These are phyloP conservation scores for Phytophthora pluvialis DNA, from an alignment of 352 stramenopile species.

Conservation along the genomic window DNA sequence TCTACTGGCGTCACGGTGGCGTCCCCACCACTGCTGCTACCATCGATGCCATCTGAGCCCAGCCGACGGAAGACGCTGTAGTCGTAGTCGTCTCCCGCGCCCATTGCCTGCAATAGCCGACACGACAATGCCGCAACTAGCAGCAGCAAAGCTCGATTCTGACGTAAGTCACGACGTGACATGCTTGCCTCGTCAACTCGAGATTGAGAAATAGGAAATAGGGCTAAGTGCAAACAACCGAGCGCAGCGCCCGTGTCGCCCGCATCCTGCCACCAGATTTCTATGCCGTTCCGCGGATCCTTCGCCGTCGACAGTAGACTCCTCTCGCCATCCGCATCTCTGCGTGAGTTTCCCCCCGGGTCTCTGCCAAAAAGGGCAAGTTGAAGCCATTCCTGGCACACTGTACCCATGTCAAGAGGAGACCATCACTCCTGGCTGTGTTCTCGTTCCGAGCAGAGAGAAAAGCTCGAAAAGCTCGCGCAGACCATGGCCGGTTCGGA, in stretches of 20 bases:
- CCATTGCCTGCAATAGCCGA: slow-evolving; percentile 4
- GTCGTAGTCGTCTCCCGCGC: slow-evolving; percentile 3
- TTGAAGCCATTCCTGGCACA: slow-evolving; percentile 15
- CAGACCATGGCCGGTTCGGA: slow-evolving; percentile 14
- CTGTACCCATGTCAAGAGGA: slow-evolving; percentile 8
- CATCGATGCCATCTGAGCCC: neutral
- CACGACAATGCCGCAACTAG: slow-evolving; percentile 16
- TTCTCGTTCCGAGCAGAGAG: slow-evolving; percentile 3
- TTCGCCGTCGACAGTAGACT: slow-evolving; percentile 12
- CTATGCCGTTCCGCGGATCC: slow-evolving; percentile 27
- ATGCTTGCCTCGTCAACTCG: slow-evolving; percentile 14
- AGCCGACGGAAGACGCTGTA: slow-evolving; percentile 1
- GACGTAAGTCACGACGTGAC: slow-evolving; percentile 19
- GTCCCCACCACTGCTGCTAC: neutral
- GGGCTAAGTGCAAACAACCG: slow-evolving; percentile 5
- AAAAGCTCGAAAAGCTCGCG: slow-evolving; percentile 15
- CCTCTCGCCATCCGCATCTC: slow-evolving; percentile 12
- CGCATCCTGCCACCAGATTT: slow-evolving; percentile 25
- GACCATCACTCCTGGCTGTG: slow-evolving; percentile 15
- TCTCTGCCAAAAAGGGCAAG: slow-evolving; percentile 13
- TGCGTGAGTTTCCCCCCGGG: neutral
- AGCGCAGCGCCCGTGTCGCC: neutral
- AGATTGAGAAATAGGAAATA: slow-evolving; percentile 33
- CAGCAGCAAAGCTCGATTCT: slow-evolving; percentile 9
- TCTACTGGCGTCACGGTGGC: slow-evolving; percentile 7